Conservation (phyloP, 2,329 filamentous ascomycete species). For the Canariomyces notabilis region DNA sequence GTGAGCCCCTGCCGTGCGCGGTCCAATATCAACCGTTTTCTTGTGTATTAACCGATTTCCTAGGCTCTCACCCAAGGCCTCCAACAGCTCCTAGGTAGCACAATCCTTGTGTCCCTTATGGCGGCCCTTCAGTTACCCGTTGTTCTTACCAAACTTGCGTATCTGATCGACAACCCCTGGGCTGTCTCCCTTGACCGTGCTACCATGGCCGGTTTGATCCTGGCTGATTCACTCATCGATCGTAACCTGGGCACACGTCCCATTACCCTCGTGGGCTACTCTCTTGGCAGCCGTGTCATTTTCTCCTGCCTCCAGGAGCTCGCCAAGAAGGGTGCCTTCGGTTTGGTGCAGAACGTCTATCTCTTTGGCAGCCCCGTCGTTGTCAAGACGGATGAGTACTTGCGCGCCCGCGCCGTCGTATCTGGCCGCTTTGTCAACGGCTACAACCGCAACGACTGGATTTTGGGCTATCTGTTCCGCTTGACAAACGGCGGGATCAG, state of each 20-base stretch:
- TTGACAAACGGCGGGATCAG: conserved; percentile 89
- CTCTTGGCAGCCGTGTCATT: conserved; percentile 85
- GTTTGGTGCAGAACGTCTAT: conserved; percentile 91
- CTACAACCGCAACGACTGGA: conserved; percentile 95
- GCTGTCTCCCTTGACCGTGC: conserved; percentile 91
- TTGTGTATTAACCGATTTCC: background rate
- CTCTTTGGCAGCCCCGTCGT: conserved; percentile 90
- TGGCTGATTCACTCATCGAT: conserved; percentile 90
- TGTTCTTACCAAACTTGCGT: conserved; percentile 86
- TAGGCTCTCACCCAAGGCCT: conserved; percentile 92
- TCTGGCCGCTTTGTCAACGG: conserved; percentile 92
- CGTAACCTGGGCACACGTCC: conserved; percentile 86
- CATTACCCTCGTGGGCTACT: conserved; percentile 91
- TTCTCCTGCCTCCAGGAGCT: conserved; percentile 88
- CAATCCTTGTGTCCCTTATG: conserved; percentile 85
- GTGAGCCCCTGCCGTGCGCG: conserved; percentile 51
- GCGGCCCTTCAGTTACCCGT: conserved; percentile 88
- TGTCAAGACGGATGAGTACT: conserved; percentile 83
- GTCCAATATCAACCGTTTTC: no score
- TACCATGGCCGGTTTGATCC: conserved; percentile 79
- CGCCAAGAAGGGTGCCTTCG: conserved; percentile 74
- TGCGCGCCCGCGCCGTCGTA: conserved; percentile 75
- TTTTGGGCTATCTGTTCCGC: conserved; percentile 91
- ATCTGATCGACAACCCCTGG: conserved; percentile 98
- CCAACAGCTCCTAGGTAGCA: conserved; percentile 89